Base-by-base conservation (phyloP, 495 filamentous ascomycete genomes). In the Hypoxylon intermedium region DNA sequence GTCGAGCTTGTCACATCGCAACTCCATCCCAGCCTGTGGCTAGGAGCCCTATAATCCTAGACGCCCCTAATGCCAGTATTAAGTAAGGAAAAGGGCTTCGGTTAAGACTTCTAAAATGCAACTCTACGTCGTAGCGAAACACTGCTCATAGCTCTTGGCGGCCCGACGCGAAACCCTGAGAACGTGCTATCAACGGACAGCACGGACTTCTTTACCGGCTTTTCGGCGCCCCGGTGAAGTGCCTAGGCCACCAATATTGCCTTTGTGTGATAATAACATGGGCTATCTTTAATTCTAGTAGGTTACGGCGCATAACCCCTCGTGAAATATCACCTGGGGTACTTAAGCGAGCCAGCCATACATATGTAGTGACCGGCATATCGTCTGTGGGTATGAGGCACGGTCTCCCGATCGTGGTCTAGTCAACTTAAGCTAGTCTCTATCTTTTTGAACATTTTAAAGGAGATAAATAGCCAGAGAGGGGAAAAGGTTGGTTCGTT, bases 141-240 rank as follows among this genome's bases (percentile, higher is more conserved):
- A 60, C 52, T 55, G 55, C 56, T 53, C 49, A 37, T 37, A 33
- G 33, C 31, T 65, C 62, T 65, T 65, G 62, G 62, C 62, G 21
- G 26, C 54, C 46, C 43, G 46, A 43, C 51, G n/a, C 34, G 26
- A 23, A 46, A 52, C 12, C 40, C 15, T 28, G 46, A 60, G 40
- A 42, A 43, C 21, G 36, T 45, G 18, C 20, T n/a, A 57, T 31
- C 48, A 15, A 24, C 55, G 56, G 51, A 40, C 56, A 33, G 31
- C 11, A 26, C 56, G 51, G 51, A 40, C 45, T 21, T 48, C 31
- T 43, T 49, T 18, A 47, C 41, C 51, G 41, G 30, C 3, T 57
- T 40, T 28, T 52, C 45, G 41, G 53, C 19, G 13, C 0, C 24
- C 47, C 55, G 56, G 53, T 58, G 46, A 60, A 21, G 40, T 52